Evolutionary conservation across 139 green algal species (phyloP), one percentile per base, ranked within the genome.

Genomic region (Chlamydomonas sphaeroides): DNA sequence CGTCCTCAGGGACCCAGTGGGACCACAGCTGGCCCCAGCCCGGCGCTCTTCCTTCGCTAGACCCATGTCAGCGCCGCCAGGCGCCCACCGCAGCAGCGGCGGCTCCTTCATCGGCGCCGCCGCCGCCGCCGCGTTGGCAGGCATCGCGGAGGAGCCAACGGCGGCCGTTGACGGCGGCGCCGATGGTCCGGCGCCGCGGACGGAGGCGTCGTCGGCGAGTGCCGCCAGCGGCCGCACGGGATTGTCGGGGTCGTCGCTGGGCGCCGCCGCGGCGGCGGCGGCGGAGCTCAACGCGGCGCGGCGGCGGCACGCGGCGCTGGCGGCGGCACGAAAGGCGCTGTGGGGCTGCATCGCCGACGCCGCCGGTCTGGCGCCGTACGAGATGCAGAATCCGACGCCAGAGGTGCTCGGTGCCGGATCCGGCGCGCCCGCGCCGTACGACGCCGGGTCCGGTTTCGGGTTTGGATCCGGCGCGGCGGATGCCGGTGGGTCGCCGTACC

Each of bases 301-400:
- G 30, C 65, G 65, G 1, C 65, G 78, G 8, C 6, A 39, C 49
- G 38, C 25, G 36, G 78, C 78, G 4, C 65, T 84, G 35, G 35
- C 51, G 0, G 28, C 48, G 4, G 65, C 65, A 25, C 78, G 78
- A 21, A 74, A 75, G 48, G 66, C 78, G 25, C 49, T 84, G 17
- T 84, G 78, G 78, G 7, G 21, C 30, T 53, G 53, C 21, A 75
- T 84, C 36, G 78, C 78, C 11, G 78, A 65, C 65, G 35, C 53
- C 15, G 48, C 78, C 26, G 78, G 78, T 25, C 15, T 84, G 30
- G 39, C 21, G 57, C 59, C 59, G 49, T 79, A 67, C 51, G 71
- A 79, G 36, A 49, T 65, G 26, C 71, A 79, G 36, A 41, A 4
- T n/a, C 7, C 14, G n/a, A n/a, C 28, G 2, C 61, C 61, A 14